Percentiles rank a stretch among this genome's conserved stretches.
Conservation (phyloP, 768 basidiomycete genomes). For the Boletus insuetus region DNA sequence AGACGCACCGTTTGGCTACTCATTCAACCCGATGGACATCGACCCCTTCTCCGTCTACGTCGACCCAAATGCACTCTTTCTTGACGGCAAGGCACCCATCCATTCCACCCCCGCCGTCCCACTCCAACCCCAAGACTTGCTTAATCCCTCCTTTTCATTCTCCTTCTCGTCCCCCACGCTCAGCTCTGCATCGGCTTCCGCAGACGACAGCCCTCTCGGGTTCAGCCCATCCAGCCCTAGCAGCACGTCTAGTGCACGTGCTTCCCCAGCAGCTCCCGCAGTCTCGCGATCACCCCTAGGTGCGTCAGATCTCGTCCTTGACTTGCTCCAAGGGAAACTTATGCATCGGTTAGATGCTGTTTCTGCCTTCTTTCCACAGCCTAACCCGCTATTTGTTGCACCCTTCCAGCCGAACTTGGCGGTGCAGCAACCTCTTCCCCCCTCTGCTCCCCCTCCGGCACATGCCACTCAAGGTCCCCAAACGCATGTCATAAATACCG, state of each 20-base stretch:
- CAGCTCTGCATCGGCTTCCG: constrained; percentile 32
- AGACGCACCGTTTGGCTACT: constrained; percentile 38
- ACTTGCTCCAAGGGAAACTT: not conserved
- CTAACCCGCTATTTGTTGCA: constrained; percentile 21
- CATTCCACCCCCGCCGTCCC: constrained; percentile 16
- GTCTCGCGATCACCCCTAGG: constrained; percentile 23
- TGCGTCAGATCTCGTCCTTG: not conserved
- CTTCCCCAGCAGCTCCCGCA: constrained; percentile 30
- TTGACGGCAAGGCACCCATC: constrained; percentile 28
- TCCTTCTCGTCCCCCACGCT: constrained; percentile 39
- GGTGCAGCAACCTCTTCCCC: constrained; percentile 24
- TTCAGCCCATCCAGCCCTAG: constrained; percentile 25
- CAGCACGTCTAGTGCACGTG: constrained; percentile 28
- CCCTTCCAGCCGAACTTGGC: constrained; percentile 37
- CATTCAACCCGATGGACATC: constrained; percentile 50
- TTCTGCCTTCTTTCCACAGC: constrained; percentile 17
- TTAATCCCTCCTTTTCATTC: constrained; percentile 37
- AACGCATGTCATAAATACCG: constrained; percentile 20
- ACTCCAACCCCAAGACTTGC: constrained; percentile 29
- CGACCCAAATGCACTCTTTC: constrained; percentile 62
- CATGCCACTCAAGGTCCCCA: constrained; percentile 24
- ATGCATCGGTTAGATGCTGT: constrained; percentile 25
- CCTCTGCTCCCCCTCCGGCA: constrained; percentile 38
- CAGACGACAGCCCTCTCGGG: constrained; percentile 26
- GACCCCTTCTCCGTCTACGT: constrained; percentile 52